Evolutionary conservation across 495 filamentous ascomycete species (phyloP).

Genomic region (Aspergillus haitiensis): DNA sequence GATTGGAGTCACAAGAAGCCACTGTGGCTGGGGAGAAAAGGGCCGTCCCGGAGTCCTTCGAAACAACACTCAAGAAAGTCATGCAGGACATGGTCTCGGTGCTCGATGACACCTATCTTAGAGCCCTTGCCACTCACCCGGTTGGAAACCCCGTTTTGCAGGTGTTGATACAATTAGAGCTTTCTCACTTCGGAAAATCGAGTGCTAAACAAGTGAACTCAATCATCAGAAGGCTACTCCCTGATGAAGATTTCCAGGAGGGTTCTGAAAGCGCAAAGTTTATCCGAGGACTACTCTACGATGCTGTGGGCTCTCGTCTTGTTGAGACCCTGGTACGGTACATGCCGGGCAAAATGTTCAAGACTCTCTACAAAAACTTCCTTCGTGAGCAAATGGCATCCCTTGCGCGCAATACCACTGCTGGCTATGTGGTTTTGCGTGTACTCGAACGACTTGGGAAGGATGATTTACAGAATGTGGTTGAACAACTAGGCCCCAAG

Average conservation of each 20-base stretch:
- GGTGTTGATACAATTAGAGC: constrained; percentile 79
- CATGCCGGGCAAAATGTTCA: constrained; percentile 86
- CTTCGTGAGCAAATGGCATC: constrained; percentile 74
- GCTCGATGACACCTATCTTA: constrained; percentile 70
- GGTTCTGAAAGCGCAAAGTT: constrained; percentile 64
- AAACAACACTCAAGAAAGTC: constrained; percentile 71
- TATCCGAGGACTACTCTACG: constrained; percentile 82
- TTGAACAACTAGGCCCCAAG: constrained; percentile 66
- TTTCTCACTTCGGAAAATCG: constrained; percentile 65
- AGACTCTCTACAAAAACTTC: constrained; percentile 70
- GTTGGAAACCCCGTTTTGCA: constrained; percentile 89
- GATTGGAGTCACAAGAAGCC: constrained; percentile 36
- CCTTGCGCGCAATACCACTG: constrained; percentile 83
- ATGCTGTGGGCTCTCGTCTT: constrained; percentile 82
- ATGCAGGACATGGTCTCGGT: constrained; percentile 68
- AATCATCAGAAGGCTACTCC: constrained; percentile 60
- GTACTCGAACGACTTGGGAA: constrained; percentile 80
- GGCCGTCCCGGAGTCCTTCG: constrained; percentile 76
- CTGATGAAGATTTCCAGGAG: constrained; percentile 61
- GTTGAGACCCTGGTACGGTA: constrained; percentile 79
- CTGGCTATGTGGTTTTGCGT: constrained; percentile 77
- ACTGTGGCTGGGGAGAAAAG: constrained; percentile 40
- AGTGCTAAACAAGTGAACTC: constrained; percentile 59
- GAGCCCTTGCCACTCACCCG: constrained; percentile 79
- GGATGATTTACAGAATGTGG: constrained; percentile 72